Evolutionary conservation across 495 filamentous ascomycete genomes (phyloP).

Genomic region (Penicillium ochrochloron): DNA sequence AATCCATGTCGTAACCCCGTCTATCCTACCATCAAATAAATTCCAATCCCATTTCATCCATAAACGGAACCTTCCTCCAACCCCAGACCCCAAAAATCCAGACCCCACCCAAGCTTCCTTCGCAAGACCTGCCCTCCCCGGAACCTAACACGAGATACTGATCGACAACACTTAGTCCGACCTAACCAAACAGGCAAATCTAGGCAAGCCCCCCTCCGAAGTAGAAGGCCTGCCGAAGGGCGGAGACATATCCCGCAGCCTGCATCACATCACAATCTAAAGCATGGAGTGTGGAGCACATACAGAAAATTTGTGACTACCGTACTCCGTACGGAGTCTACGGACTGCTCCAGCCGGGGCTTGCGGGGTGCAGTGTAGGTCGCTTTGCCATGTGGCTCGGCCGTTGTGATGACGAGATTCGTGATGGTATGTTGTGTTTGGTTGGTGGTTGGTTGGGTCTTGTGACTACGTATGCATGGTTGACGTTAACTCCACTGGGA

Average conservation of each 20-base stretch:
- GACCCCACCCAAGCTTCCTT: background rate
- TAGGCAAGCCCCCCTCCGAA: background rate
- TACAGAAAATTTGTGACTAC: background rate
- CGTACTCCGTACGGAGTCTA: too few relatives aligned
- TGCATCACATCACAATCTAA: background rate
- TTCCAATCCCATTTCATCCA: too few relatives aligned
- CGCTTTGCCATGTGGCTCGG: constrained; percentile 3
- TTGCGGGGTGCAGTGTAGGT: constrained; percentile 1
- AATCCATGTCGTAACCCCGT: too few relatives aligned
- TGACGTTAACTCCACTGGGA: background rate
- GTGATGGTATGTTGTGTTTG: background rate
- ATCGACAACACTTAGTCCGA: background rate
- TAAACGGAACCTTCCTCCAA: background rate
- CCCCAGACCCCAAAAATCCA: background rate
- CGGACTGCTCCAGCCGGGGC: too few relatives aligned
- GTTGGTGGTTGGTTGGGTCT: background rate
- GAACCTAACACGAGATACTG: background rate
- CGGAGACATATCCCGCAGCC: background rate
- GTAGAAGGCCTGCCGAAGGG: background rate
- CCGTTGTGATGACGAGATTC: background rate
- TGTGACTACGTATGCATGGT: background rate
- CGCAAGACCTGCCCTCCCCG: background rate
- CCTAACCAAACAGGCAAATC: background rate
- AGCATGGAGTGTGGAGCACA: background rate
- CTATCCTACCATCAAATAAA: background rate